Percentiles rank a stretch among this genome's conserved stretches.
These are phyloP conservation scores for Aspergillus bridgeri DNA, from an alignment of 495 filamentous ascomycete species.

Conservation along the genomic window DNA sequence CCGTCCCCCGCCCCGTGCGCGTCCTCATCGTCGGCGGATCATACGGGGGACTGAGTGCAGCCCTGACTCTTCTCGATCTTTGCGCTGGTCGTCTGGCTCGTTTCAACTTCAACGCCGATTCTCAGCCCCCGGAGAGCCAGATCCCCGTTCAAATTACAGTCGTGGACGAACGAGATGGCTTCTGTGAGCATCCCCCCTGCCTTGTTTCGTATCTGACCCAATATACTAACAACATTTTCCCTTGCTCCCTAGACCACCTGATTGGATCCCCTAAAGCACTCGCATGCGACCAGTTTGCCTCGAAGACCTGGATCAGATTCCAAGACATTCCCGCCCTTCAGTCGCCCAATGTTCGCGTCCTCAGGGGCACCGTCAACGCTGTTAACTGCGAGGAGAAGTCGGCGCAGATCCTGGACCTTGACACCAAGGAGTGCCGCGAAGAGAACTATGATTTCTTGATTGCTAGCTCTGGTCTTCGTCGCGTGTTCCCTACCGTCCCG, in stretches of 20 bases:
- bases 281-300: conserved; percentile 50
- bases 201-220: not conserved
- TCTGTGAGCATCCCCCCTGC: conserved; percentile 45
- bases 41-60: conserved; percentile 60
- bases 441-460: conserved; percentile 64
- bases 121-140: conserved; percentile 25
- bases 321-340: conserved; percentile 56
- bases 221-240: not conserved
- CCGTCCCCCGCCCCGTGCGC: conserved; percentile 26
- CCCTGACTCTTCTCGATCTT: conserved; percentile 59
- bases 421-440: conserved; percentile 18
- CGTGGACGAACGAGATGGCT: conserved; percentile 69
- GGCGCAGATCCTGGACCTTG: conserved; percentile 40
- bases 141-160: conserved; percentile 61
- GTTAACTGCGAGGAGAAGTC: conserved; percentile 51
- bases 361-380: conserved; percentile 54
- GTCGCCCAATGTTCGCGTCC: conserved; percentile 45
- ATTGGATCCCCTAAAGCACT: conserved; percentile 64
- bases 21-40: conserved; percentile 61
- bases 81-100: conserved; percentile 42
- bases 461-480: conserved; percentile 55
- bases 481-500: conserved; percentile 62
- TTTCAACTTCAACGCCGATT: conserved; percentile 29
- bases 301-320: conserved; percentile 60
- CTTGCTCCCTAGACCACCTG: conserved; percentile 42